phyloP scores from a whole-genome alignment of 495 filamentous ascomycete genomes.

The Usnea hakonensis region DNA sequence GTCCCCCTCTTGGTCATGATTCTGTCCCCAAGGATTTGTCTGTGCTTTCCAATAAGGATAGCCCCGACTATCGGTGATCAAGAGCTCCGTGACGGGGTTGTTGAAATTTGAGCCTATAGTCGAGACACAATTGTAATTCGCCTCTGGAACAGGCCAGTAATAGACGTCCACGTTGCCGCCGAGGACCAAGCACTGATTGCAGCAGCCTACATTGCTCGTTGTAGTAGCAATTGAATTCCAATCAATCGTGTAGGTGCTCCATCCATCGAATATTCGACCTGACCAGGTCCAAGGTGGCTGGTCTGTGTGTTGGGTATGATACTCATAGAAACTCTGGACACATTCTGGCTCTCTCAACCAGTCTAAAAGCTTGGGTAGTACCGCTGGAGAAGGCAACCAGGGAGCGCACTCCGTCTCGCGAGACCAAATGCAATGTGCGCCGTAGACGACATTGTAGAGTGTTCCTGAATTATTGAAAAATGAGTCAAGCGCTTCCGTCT shows the following conservation, averaged over 20 bases:
- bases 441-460: background rate
- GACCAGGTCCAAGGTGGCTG: background rate
- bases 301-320: background rate
- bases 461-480: conserved; percentile 7
- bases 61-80: background rate
- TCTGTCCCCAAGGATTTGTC: conserved; percentile 6
- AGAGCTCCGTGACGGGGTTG: background rate
- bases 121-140: background rate
- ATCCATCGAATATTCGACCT: background rate
- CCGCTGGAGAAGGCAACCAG: background rate
- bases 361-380: background rate
- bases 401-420: background rate
- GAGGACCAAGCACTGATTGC: background rate
- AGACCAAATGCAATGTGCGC: conserved; percentile 6
- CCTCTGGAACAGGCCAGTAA: conserved; percentile 8
- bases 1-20: background rate
- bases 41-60: conserved; percentile 1
- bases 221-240: background rate
- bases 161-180: conserved; percentile 8
- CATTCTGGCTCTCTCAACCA: conserved; percentile 7
- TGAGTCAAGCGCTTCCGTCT: background rate
- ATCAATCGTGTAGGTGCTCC: background rate
- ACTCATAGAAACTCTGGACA: conserved; percentile 3
- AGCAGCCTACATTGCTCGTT: conserved; percentile 2
- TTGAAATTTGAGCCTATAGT: background rate